phyloP scores from a whole-genome alignment of 176 grass and related monocot species.

The Oryza australiensis region DNA sequence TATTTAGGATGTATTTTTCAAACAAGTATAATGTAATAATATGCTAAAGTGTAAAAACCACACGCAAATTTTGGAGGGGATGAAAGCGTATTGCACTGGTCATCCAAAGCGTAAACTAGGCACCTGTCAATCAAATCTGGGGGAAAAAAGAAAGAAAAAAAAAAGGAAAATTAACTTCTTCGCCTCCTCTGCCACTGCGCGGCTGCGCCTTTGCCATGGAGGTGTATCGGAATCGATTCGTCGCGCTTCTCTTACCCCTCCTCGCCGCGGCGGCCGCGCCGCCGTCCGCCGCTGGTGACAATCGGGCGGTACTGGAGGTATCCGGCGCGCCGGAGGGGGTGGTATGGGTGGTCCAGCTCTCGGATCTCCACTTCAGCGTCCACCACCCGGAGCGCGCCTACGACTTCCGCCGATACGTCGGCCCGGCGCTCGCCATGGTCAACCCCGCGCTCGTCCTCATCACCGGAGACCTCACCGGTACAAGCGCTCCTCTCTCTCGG shows the following conservation, averaged over 20 bases:
- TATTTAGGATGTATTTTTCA: too few relatives aligned
- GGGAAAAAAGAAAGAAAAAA: too few relatives aligned
- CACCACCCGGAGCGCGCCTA: slow-evolving; percentile 88
- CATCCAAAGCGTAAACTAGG: too few relatives aligned
- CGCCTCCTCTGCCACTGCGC: not conserved
- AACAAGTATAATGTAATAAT: too few relatives aligned
- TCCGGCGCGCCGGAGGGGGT: slow-evolving; percentile 64
- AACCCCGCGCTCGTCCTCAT: slow-evolving; percentile 87
- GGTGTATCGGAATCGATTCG: slow-evolving; percentile 20
- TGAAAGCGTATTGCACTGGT: too few relatives aligned
- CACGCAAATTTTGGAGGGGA: too few relatives aligned
- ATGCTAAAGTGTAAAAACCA: too few relatives aligned
- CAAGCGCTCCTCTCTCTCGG: not conserved
- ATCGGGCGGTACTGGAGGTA: slow-evolving; percentile 53
- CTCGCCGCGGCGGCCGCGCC: slow-evolving; percentile 1
- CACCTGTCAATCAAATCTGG: too few relatives aligned
- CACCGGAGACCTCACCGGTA: slow-evolving; percentile 96
- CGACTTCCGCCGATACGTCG: slow-evolving; percentile 82
- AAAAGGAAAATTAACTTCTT: too few relatives aligned
- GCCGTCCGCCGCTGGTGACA: slow-evolving; percentile 11
- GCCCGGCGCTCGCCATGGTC: slow-evolving; percentile 70
- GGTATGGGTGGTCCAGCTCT: slow-evolving; percentile 86
- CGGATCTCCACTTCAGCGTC: slow-evolving; percentile 98
- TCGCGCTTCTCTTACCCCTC: slow-evolving; percentile 39
- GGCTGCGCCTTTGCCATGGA: slow-evolving; percentile 30